phyloP scores from a whole-genome alignment of 1,284 basidiomycete genomes.

The Schizophyllum commune region DNA sequence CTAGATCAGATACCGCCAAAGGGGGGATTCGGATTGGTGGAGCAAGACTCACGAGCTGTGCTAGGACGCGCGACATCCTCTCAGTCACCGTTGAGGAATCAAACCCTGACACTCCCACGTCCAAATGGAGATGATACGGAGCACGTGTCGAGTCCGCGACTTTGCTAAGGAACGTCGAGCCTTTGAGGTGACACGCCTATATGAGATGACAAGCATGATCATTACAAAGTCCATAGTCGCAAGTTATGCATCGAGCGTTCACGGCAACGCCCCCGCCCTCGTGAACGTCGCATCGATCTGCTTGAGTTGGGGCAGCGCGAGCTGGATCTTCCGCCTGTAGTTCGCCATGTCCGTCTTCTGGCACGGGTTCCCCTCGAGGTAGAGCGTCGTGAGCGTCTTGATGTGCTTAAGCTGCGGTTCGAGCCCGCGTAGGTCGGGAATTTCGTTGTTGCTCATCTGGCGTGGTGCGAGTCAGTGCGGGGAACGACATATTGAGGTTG shows the following conservation, averaged over 20 bases:
- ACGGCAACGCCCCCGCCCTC: constrained; percentile 2
- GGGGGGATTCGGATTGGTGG: too few relatives aligned
- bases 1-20: too few relatives aligned
- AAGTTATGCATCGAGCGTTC: not conserved
- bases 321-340: constrained; percentile 87
- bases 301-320: constrained; percentile 81
- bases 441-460: constrained; percentile 85
- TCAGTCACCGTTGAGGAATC: too few relatives aligned
- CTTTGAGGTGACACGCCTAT: too few relatives aligned
- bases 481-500: not conserved
- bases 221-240: not conserved
- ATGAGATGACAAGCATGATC: too few relatives aligned
- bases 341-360: constrained; percentile 71
- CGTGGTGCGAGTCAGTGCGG: not conserved
- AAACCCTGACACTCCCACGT: too few relatives aligned
- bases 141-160: too few relatives aligned
- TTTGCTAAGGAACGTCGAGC: too few relatives aligned
- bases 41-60: too few relatives aligned
- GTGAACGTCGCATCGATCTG: constrained; percentile 95
- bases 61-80: too few relatives aligned
- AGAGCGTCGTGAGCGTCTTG: constrained; percentile 75
- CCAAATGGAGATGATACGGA: too few relatives aligned
- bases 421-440: constrained; percentile 61
- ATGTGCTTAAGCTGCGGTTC: constrained; percentile 71
- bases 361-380: constrained; percentile 92